Percentiles rank a stretch among this genome's conserved stretches.
These are phyloP conservation scores for Phtheirospermum japonicum DNA, from an alignment of 257 asterid species.

Conservation along the genomic window DNA sequence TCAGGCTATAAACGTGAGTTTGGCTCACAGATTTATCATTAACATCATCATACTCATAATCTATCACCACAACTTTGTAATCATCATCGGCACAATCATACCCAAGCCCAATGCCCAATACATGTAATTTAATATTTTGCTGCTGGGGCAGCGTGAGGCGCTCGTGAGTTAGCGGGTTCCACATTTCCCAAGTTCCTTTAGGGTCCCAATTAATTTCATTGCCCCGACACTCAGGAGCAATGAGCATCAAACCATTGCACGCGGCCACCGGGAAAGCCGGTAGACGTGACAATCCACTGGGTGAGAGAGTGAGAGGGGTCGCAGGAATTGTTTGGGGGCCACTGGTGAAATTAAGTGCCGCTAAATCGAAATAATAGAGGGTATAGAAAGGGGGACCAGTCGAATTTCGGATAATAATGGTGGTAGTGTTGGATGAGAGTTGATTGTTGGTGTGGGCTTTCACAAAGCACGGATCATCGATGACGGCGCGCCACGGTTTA, in stretches of 20 bases:
- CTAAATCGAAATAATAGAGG: neutral
- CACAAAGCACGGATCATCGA: conserved; percentile 16
- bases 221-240: too few species aligned
- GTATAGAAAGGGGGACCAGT: neutral
- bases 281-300: neutral
- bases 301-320: too few species aligned
- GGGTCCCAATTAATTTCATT: too few species aligned
- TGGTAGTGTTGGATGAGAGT: neutral
- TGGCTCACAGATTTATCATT: neutral
- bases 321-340: neutral
- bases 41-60: too few species aligned
- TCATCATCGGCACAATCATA: neutral
- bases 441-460: neutral
- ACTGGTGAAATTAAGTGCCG: neutral
- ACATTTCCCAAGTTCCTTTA: neutral
- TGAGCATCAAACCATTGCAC: too few species aligned
- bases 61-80: neutral
- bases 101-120: neutral
- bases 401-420: neutral
- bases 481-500: conserved; percentile 9
- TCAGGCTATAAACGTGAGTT: neutral
- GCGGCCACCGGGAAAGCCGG: neutral
- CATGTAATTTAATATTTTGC: neutral
- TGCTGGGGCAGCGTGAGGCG: neutral
- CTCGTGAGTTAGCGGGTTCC: neutral